phyloP scores from a whole-genome alignment of 345 rosid species.

The Lepidium aucheri region DNA sequence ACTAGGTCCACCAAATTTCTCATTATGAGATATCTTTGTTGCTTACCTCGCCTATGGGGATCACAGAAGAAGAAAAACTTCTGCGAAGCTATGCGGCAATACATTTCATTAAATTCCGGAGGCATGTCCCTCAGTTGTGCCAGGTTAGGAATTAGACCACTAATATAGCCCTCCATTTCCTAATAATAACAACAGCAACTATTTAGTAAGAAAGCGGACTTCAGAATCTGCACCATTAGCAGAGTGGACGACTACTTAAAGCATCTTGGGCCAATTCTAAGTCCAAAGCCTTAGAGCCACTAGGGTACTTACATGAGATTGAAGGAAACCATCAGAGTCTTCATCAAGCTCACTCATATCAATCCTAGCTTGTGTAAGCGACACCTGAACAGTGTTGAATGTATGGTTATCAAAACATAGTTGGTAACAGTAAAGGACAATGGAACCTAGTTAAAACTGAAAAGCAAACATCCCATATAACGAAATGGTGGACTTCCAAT shows the following conservation, averaged over 20 bases:
- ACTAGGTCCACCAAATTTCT: background rate
- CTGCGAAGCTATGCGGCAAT: conserved; percentile 94
- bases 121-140: conserved; percentile 98
- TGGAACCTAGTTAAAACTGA: background rate
- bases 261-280: background rate
- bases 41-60: conserved; percentile 88
- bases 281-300: background rate
- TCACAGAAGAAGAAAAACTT: conserved; percentile 99
- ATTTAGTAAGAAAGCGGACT: background rate
- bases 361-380: conserved; percentile 96
- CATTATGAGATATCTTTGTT: background rate
- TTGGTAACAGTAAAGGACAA: background rate
- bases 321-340: conserved; percentile 99
- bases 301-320: conserved; percentile 49
- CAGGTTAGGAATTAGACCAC: conserved; percentile 91
- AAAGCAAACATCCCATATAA: background rate
- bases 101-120: conserved; percentile 67
- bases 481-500: background rate
- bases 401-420: conserved; percentile 1
- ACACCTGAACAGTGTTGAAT: conserved; percentile 54
- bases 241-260: background rate
- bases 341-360: conserved; percentile 99
- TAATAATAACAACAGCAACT: conserved; percentile 24
- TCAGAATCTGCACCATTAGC: background rate
- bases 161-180: conserved; percentile 97